Base-by-base conservation (phyloP, 2,329 filamentous ascomycete genomes). In the Penicillium decumbens region DNA sequence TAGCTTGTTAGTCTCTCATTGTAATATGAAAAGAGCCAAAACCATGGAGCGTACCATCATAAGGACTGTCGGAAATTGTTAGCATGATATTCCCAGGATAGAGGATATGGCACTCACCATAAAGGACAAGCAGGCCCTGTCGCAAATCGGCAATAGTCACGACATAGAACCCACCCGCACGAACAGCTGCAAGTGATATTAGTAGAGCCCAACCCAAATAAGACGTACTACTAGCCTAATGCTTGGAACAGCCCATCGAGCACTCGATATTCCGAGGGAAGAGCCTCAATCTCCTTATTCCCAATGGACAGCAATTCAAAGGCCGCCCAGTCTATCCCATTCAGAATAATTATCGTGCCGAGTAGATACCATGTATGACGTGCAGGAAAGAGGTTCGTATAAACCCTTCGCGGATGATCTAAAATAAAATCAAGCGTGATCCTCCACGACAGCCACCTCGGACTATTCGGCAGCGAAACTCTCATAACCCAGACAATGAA, bases 221-320 rank as follows among this genome's bases (percentile, higher is more conserved):
- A 7, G 1, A 12, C 27, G 20, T 3, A 8, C 7, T 27, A 47
- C 47, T 15, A 24, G 63, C 83, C 77, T 8, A 85, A 77, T 46
- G 82, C 81, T 72, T 61, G 60, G 59, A 87, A 88, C 3, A 87
- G 71, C 0, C 83, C 84, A 55, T 84, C 83, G 20, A 87, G 70
- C 4, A 83, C 71, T 1, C 83, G 77, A 13, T 78, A 77, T 0
- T 76, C 75, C 0, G 72, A 60, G 0, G 80, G 77, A 12, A 85
- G 75, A 4, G 64, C 61, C 27, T 78, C 72, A 0, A 86, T 72
- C 1, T 73, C 72, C 1, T 76, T 67, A 56, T 87, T 85, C 1
- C 80, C 79, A 37, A 86, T 74, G 41, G 86, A 84, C 2, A 88
- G 71, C 3, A 87, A 68, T 63, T 85, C 82, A 54, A 87, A 87